Evolutionary conservation across 176 grass and related monocot species (phyloP).

Genomic region (bread wheat (Triticum aestivum)): DNA sequence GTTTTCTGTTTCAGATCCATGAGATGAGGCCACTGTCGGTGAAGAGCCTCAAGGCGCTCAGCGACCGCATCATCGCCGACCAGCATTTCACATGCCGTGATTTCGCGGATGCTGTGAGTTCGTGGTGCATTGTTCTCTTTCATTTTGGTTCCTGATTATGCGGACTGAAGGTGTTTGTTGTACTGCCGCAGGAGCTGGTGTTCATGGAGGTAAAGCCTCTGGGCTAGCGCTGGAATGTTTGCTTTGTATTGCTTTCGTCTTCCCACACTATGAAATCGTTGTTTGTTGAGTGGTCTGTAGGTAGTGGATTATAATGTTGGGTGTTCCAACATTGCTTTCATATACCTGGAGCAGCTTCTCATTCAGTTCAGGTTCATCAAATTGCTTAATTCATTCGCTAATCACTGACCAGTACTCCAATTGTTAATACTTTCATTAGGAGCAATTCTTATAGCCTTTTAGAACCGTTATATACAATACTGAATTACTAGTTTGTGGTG

Average conservation of each 20-base stretch:
- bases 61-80: constrained; percentile 62
- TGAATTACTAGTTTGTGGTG: neutral
- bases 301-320: constrained; percentile 73
- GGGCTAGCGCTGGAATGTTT: neutral
- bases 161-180: constrained; percentile 30
- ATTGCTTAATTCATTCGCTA: neutral
- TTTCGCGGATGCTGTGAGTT: constrained; percentile 63
- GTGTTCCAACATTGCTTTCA: constrained; percentile 62
- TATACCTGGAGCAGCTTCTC: constrained; percentile 73
- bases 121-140: neutral
- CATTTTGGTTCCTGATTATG: constrained; percentile 7
- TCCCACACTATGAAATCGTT: constrained; percentile 2
- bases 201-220: constrained; percentile 73
- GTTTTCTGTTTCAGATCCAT: constrained; percentile 56
- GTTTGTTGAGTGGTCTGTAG: constrained; percentile 30
- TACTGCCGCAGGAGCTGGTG: constrained; percentile 66
- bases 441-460: neutral
- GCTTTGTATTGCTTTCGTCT: neutral
- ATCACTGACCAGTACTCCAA: neutral
- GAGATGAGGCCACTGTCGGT: constrained; percentile 54
- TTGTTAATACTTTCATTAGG: neutral
- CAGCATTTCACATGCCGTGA: constrained; percentile 87
- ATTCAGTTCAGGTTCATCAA: constrained; percentile 60
- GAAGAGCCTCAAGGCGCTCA: constrained; percentile 81
- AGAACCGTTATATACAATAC: neutral